Base-by-base conservation (phyloP, 257 asterid genomes). In the Catharanthus roseus region DNA sequence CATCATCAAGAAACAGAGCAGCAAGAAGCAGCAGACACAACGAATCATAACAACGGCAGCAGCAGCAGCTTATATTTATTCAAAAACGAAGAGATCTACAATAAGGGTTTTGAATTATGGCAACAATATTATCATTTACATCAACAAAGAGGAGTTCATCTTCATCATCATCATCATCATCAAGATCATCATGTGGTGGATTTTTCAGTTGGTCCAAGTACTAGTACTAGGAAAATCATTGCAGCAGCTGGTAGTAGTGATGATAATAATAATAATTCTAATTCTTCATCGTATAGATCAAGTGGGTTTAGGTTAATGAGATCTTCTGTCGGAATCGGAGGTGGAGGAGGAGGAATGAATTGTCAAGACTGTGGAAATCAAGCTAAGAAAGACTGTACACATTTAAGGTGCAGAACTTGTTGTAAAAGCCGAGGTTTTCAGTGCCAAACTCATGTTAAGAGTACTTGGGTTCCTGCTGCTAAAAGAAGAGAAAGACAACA, bases 101-200 rank as follows among this genome's bases (percentile, higher is more conserved):
- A 69, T 89, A 86, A 88, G 93, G 93, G 97, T 81, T 95, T 89
- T 18, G 92, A 91, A 75, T 77, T 85, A 89, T 93, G 99, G 91
- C 91, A 85, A 63, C 92, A 85, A 41, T 77, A 79, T 72, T 83
- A 88, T 62, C 91, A 85, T 47, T 31, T 81, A 62, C 88, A 85
- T 16, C 95, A 86, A 5, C n/a, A n/a, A n/a, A n/a, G n/a, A n/a
- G n/a, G n/a, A n/a, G n/a, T n/a, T n/a, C n/a, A 38, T 3, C 42
- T 38, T 8, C 42, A 38, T 38, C 42, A 38, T 38, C 42, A 38
- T 38, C 42, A 38, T 3, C 42, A 38, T 38, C 87, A 79, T 2
- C 78, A 68, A 0, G 80, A 73, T 4, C 84, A 66, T 1, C 79
- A 81, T 55, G 84, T 80, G 60, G 75, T 75, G 24, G 83, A 82